Percentiles rank a stretch among this genome's conserved stretches.
These are phyloP conservation scores for Agaricales sp. DNA, from an alignment of 1,284 basidiomycete species.

Conservation along the genomic window DNA sequence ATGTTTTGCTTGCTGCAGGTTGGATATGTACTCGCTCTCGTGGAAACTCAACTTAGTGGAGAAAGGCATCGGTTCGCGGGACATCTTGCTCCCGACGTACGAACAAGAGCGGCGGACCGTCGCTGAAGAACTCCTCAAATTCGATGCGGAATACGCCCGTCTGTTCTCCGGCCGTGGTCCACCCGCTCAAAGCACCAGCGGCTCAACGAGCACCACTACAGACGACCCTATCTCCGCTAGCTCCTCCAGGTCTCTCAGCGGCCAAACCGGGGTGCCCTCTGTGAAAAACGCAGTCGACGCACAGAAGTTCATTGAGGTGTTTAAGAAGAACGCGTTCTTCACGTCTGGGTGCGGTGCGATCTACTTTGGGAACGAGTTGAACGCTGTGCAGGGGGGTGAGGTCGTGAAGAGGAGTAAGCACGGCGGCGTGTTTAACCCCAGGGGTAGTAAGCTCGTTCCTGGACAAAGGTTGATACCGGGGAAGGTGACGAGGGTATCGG, in stretches of 20 bases:
- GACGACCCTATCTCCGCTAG: background rate
- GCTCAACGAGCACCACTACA: background rate
- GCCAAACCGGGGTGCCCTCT: background rate
- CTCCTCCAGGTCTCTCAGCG: background rate
- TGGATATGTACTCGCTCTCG: background rate
- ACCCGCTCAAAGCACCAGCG: background rate
- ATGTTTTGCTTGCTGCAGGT: background rate
- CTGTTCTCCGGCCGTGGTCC: conserved; percentile 5
- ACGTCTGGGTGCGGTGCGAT: background rate
- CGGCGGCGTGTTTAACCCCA: background rate
- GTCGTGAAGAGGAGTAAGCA: background rate
- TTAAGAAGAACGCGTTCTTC: background rate
- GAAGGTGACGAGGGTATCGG: background rate
- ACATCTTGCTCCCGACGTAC: background rate
- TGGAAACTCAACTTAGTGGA: background rate
- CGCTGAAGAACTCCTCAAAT: background rate
- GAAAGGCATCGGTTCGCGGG: background rate
- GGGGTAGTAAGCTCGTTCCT: background rate
- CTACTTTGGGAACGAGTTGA: background rate
- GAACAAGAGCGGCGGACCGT: background rate
- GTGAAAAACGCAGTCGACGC: background rate
- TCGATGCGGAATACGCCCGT: conserved; percentile 1
- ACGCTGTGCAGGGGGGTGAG: background rate
- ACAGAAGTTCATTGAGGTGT: background rate
- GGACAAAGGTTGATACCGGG: background rate